These are phyloP conservation scores for Tuber magnatum DNA, from an alignment of 495 filamentous ascomycete species.

Conservation along the genomic window DNA sequence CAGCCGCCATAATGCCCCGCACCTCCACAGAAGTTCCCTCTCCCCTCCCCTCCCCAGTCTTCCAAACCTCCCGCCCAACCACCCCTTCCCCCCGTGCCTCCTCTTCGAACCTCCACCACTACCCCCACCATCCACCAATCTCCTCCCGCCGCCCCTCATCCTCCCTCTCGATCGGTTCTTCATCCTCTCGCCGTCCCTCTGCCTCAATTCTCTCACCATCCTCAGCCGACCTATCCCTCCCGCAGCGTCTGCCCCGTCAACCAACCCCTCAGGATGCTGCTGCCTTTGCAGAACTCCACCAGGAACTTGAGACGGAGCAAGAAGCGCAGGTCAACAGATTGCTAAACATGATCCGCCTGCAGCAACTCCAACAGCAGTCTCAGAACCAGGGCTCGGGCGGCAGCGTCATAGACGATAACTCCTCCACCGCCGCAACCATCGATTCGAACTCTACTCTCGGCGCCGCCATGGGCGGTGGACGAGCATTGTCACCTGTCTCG, in stretches of 20 bases:
- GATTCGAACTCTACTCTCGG: constrained; percentile 61
- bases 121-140: constrained; percentile 8
- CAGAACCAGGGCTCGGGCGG: constrained; percentile 42
- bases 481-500: constrained; percentile 47
- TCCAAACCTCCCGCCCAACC: constrained; percentile 25
- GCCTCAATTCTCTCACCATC: constrained; percentile 30
- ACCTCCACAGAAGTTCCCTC: constrained; percentile 8
- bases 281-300: constrained; percentile 88
- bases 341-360: constrained; percentile 76
- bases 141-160: constrained; percentile 33
- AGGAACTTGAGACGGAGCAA: constrained; percentile 90
- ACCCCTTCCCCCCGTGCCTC: constrained; percentile 31
- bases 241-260: constrained; percentile 41
- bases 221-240: constrained; percentile 19
- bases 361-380: constrained; percentile 74
- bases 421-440: constrained; percentile 53
- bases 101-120: constrained; percentile 23
- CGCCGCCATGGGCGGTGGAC: constrained; percentile 43
- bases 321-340: constrained; percentile 94
- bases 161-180: constrained; percentile 28
- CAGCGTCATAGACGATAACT: constrained; percentile 46
- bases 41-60: constrained; percentile 8
- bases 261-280: constrained; percentile 53
- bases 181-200: constrained; percentile 35
- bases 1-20: not conserved